These are phyloP conservation scores for Logfia minima DNA, from an alignment of 129 eudicot genomes.

Conservation along the genomic window DNA sequence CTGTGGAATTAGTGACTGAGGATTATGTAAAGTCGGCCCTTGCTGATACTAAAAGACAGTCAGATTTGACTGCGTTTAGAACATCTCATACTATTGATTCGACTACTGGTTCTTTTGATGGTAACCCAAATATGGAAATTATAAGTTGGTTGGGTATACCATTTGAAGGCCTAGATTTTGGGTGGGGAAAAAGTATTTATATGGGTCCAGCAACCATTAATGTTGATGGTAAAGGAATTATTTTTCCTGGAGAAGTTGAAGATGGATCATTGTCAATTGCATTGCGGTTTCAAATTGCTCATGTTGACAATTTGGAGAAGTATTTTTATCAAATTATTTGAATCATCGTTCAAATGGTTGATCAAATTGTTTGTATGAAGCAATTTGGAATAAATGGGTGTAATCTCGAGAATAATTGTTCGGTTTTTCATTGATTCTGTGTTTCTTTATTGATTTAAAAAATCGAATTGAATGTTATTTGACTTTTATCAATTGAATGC, in stretches of 20 bases:
- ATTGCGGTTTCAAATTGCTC: conserved; percentile 9
- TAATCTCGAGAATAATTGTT: neutral
- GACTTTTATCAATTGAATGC: no score
- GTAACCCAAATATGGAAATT: conserved; percentile 22
- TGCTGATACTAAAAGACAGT: neutral
- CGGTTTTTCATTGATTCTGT: no score
- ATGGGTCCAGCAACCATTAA: conserved; percentile 16
- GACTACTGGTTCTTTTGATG: conserved; percentile 9
- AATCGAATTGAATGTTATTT: no score
- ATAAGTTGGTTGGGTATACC: conserved; percentile 17
- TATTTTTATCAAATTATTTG: conserved; percentile 3
- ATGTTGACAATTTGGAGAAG: neutral
- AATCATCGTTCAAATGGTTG: neutral
- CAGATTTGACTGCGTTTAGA: neutral
- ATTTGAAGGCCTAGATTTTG: conserved; percentile 14
- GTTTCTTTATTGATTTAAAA: no score
- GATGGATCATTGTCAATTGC: conserved; percentile 19
- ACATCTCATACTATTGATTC: neutral
- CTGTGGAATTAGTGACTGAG: conserved; percentile 10
- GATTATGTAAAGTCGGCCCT: conserved; percentile 16
- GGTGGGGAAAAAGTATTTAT: conserved; percentile 7
- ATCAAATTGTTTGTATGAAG: neutral
- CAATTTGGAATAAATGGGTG: neutral
- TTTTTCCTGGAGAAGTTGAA: neutral
- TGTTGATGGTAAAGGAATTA: conserved; percentile 4